Evolutionary conservation across 345 rosid species (phyloP), one percentile per base, ranked within the genome.

Genomic region (Rhodomyrtus tomentosa): DNA sequence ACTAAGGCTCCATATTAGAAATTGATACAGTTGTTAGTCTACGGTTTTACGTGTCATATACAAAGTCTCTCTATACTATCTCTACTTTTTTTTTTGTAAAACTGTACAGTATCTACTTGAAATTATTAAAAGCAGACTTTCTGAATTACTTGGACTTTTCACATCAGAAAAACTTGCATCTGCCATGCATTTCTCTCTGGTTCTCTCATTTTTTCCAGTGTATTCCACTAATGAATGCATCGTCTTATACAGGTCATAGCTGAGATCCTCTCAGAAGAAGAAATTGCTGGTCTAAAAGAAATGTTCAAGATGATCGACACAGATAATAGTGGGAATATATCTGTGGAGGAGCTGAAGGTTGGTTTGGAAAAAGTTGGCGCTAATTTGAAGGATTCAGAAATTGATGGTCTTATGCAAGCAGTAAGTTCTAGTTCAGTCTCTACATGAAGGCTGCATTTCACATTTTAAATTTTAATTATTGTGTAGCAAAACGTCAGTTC

Each of bases 241-340:
- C 54, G 51, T 83, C 54, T 85, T 74, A 13, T 68, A 36, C 86
- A 96, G 99, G 94, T 95, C 50, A 96, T 96, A 86, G 98, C 98
- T 59, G 98, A 96, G 80, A 95, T 91, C 90, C 89, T 96, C 22
- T 95, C 98, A 5, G 98, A 95, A 88, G 98, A 93, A 83, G 98
- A 96, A 87, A 95, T 95, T 82, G 99, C 96, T 11, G 98, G 99
- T 48, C 87, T 96, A 58, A 96, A 91, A 85, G 94, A 95, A 90
- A 95, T 95, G 96, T 96, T 96, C 89, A 94, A 93, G 92, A 96
- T 94, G 98, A 96, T 96, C 83, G 99, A 96, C 84, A 76, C 95
- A 83, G 99, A 96, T 87, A 90, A 88, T 55, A 96, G 99, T 32
- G 98, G 99, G 54, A 92, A 93, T 18, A 96, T 96, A 50, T 93